Evolutionary conservation across 2,329 filamentous ascomycete genomes (phyloP).

Genomic region (Fusarium nurragi): DNA sequence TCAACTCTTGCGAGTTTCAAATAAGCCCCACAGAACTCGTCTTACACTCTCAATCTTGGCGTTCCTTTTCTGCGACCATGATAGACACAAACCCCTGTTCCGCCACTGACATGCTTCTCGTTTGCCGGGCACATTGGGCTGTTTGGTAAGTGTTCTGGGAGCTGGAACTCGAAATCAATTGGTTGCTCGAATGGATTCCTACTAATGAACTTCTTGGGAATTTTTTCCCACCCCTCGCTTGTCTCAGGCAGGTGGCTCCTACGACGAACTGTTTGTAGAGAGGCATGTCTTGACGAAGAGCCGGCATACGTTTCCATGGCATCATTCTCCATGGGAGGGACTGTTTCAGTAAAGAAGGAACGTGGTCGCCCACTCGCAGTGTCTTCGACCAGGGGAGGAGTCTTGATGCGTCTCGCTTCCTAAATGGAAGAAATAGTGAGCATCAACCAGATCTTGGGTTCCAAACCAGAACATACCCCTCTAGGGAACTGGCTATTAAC

Average conservation of each 20-base stretch:
- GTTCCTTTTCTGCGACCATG: slow-evolving; percentile 52
- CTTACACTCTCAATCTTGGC: slow-evolving; percentile 9
- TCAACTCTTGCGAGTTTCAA: not conserved
- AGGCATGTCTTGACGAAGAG: slow-evolving; percentile 12
- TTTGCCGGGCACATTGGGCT: slow-evolving; percentile 64
- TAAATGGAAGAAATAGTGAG: slow-evolving; percentile 32
- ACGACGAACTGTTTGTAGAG: slow-evolving; percentile 34
- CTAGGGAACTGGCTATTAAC: slow-evolving; percentile 47
- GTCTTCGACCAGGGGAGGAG: slow-evolving; percentile 56
- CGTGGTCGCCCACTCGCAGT: slow-evolving; percentile 51
- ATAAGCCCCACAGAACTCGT: not conserved
- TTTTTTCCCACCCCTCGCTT: slow-evolving; percentile 52
- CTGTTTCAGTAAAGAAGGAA: slow-evolving; percentile 56
- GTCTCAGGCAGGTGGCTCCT: slow-evolving; percentile 39
- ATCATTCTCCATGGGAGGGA: slow-evolving; percentile 40
- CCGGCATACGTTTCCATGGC: not conserved
- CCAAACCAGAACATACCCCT: slow-evolving; percentile 43
- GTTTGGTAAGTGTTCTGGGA: slow-evolving; percentile 61
- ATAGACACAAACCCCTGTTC: slow-evolving; percentile 61
- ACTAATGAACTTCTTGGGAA: slow-evolving; percentile 37
- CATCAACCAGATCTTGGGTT: slow-evolving; percentile 6
- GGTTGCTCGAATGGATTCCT: slow-evolving; percentile 29
- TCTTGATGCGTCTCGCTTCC: slow-evolving; percentile 61
- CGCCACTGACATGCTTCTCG: slow-evolving; percentile 54
- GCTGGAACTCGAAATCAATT: slow-evolving; percentile 56